Evolutionary conservation across 2,329 filamentous ascomycete species (phyloP).

Genomic region (Aspergillus persii): DNA sequence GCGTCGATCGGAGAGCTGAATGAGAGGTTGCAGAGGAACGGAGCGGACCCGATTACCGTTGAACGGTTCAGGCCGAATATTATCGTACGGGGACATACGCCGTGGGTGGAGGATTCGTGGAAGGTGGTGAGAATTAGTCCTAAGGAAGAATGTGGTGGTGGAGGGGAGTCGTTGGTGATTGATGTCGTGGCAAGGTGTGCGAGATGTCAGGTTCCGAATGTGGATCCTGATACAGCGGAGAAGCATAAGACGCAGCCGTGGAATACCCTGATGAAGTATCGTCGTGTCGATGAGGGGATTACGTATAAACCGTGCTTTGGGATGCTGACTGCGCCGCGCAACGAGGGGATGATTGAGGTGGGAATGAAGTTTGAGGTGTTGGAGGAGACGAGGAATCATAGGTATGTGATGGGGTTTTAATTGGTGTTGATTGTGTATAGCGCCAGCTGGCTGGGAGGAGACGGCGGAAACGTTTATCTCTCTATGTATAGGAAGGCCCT

Average conservation of each 20-base stretch:
- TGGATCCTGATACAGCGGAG: constrained; percentile 60
- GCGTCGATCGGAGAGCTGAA: constrained; percentile 60
- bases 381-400: constrained; percentile 57
- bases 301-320: constrained; percentile 67
- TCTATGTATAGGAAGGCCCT: neutral
- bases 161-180: constrained; percentile 39
- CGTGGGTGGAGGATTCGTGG: constrained; percentile 65
- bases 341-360: constrained; percentile 54
- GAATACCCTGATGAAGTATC: constrained; percentile 61
- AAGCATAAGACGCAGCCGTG: constrained; percentile 61
- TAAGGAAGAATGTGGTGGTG: too few relatives aligned
- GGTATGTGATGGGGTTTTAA: constrained; percentile 48
- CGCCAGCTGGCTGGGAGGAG: too few relatives aligned
- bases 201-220: constrained; percentile 63
- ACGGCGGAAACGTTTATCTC: too few relatives aligned
- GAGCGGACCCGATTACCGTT: constrained; percentile 52
- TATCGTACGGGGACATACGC: constrained; percentile 53
- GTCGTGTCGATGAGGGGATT: constrained; percentile 58
- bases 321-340: constrained; percentile 61
- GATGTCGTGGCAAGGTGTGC: constrained; percentile 61
- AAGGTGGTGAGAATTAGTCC: constrained; percentile 50
- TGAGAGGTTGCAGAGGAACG: constrained; percentile 43
- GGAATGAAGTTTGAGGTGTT: constrained; percentile 60
- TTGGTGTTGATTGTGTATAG: neutral
- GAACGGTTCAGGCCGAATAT: constrained; percentile 66